Percentiles rank a stretch among this genome's conserved stretches.
These are phyloP conservation scores for Lipomyces oligophaga DNA, from an alignment of 805 yeast genomes.

Conservation along the genomic window DNA sequence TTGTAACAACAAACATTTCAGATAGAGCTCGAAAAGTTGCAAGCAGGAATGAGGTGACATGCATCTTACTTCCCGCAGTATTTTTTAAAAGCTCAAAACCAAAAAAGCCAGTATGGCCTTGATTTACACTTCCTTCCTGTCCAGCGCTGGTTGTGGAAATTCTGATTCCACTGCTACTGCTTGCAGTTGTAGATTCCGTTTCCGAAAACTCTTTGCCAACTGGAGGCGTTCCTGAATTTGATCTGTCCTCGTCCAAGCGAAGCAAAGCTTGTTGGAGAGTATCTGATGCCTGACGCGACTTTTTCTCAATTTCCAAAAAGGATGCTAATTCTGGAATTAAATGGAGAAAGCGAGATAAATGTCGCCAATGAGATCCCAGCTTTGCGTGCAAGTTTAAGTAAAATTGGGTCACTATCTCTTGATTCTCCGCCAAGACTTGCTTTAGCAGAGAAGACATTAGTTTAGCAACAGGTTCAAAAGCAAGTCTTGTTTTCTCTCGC, in stretches of 20 bases:
- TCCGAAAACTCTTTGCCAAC: neutral
- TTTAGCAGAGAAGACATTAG: constrained; percentile 11
- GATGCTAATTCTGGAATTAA: constrained; percentile 18
- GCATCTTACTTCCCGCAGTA: constrained; percentile 21
- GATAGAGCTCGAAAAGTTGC: constrained; percentile 17
- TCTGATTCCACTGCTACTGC: neutral
- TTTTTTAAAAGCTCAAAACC: constrained; percentile 9
- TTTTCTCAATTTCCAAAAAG: constrained; percentile 9
- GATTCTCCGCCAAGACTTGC: constrained; percentile 25
- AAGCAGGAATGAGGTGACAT: constrained; percentile 11
- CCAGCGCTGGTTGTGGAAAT: neutral
- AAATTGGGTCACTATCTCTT: constrained; percentile 8
- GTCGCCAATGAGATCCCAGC: constrained; percentile 20
- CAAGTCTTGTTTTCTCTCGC: neutral
- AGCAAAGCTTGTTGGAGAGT: constrained; percentile 1
- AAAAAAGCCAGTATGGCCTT: neutral
- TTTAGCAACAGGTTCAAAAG: constrained; percentile 16
- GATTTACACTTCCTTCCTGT: neutral
- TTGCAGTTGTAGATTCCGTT: neutral
- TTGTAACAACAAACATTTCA: constrained; percentile 17
- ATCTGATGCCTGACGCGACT: neutral
- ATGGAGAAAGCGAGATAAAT: constrained; percentile 5
- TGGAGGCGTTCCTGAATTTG: constrained; percentile 1
- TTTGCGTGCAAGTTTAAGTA: constrained; percentile 2
- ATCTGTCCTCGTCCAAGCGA: constrained; percentile 5